Conservation (phyloP, 2,329 filamentous ascomycete species). For the Penicillium corylophilum region DNA sequence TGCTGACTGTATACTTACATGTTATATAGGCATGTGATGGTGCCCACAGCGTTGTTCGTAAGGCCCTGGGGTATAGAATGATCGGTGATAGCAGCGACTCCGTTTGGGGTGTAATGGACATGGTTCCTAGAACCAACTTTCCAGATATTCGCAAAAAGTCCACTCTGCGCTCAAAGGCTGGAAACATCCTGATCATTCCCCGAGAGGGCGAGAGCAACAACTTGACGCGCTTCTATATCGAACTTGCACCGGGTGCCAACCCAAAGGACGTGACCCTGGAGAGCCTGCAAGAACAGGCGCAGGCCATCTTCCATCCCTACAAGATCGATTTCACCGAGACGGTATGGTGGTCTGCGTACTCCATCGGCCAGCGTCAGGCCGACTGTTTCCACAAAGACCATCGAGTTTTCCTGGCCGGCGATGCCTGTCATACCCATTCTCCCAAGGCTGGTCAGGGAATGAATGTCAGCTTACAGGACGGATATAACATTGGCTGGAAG, state of each 20-base stretch:
- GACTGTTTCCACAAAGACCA: constrained; percentile 65
- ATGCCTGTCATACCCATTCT: constrained; percentile 68
- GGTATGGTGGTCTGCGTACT: constrained; percentile 69
- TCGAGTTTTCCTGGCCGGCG: constrained; percentile 67
- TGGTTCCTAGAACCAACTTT: constrained; percentile 51
- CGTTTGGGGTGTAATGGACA: constrained; percentile 59
- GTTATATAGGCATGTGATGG: constrained; percentile 48
- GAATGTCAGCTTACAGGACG: constrained; percentile 57
- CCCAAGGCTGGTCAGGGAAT: constrained; percentile 68
- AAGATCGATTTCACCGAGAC: constrained; percentile 55
- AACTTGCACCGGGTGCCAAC: constrained; percentile 53
- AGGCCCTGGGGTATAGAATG: constrained; percentile 52
- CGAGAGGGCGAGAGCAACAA: constrained; percentile 55
- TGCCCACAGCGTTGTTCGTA: constrained; percentile 43
- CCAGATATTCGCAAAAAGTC: constrained; percentile 54
- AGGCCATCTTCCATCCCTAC: constrained; percentile 56
- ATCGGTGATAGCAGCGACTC: constrained; percentile 58
- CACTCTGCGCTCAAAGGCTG: constrained; percentile 48
- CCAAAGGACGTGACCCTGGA: constrained; percentile 54
- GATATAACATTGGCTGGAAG: constrained; percentile 63
- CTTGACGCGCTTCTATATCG: constrained; percentile 63
- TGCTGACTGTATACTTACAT: constrained; percentile 1
- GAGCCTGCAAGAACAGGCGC: constrained; percentile 54
- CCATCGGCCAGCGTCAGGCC: constrained; percentile 69
- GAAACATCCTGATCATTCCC: constrained; percentile 53